phyloP scores from a whole-genome alignment of 306 rosid species.

The Citrullus colocynthis region DNA sequence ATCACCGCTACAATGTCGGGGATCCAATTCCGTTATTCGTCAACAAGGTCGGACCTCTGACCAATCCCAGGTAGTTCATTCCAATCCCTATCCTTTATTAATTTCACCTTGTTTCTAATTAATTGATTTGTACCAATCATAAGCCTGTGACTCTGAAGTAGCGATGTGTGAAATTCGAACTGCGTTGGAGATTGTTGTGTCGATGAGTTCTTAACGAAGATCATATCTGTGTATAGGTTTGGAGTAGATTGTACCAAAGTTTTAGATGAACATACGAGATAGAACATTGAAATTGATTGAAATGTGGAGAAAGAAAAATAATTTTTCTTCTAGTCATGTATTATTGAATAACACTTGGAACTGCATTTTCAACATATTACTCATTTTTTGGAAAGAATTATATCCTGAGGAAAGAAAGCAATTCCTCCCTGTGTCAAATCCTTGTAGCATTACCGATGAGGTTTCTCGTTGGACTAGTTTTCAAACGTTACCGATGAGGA shows the following conservation, averaged over 20 bases:
- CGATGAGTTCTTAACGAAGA: background rate
- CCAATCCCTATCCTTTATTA: background rate
- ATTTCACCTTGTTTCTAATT: background rate
- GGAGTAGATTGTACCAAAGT: background rate
- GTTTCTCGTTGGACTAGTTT: background rate
- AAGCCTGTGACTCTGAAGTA: background rate
- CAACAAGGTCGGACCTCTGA: constrained; percentile 78
- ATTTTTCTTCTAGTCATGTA: background rate
- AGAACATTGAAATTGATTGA: background rate
- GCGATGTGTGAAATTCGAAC: background rate
- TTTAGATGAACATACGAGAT: background rate
- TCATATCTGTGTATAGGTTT: background rate
- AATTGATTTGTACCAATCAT: background rate
- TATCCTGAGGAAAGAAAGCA: background rate
- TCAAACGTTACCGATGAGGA: background rate
- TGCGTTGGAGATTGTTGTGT: background rate
- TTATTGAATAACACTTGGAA: background rate
- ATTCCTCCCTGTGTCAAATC: background rate
- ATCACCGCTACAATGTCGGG: constrained; percentile 50
- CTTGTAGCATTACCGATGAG: background rate
- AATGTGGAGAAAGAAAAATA: background rate
- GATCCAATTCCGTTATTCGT: constrained; percentile 45
- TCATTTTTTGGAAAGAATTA: background rate
- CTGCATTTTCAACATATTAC: background rate
- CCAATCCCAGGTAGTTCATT: constrained; percentile 61